Base-by-base conservation (phyloP, 805 yeast species). In the Komagataella kurtzmanii region DNA sequence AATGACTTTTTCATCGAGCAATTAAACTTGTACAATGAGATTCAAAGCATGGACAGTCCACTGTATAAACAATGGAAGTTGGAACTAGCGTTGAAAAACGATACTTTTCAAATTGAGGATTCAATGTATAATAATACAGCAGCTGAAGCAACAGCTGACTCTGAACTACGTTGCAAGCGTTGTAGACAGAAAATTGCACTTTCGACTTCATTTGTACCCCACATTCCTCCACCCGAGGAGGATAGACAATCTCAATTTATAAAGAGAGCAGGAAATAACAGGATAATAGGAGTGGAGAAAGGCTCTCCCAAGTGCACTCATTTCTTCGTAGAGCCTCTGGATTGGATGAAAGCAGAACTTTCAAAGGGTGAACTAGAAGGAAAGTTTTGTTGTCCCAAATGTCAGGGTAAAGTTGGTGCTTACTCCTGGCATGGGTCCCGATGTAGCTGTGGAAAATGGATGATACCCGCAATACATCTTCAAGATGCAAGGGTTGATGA, bases 361-460 rank as follows among this genome's bases (percentile, higher is more conserved):
- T 67, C 65, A 12, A 74, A 76, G 57, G 87, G 87, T 43, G 85
- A 81, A 50, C 59, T 93, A 7, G 97, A 91, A 64, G 99, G 99
- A 2, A 87, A 85, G 60, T 80, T 93, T 47, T 64, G 68, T 8
- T 93, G 99, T 65, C 93, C 93, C 2, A 84, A 83, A 60, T 93
- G 99, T 69, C 70, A 71, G 4, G 73, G 85, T 14, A 93, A 91
- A 67, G 79, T 93, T 2, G 99, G 99, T 12, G 89, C 88, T 0
- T 93, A 89, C 64, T 80, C 83, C 55, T 93, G 99, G 99, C 86
- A 83, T 60, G 99, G 99, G 0, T 80, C 91, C 1, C 71, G 95
- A 59, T 93, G 99, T 65, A 80, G 93, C 53, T 93, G 99, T 65
- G 97, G 97, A 2, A 80, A 79, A 59, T 93, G 99, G 99, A 83